A percentile compares a stretch with the other conserved stretches of the same genome.
These are phyloP conservation scores for Tuctoria greenei DNA, from an alignment of 176 grass and related monocot genomes.

Conservation along the genomic window DNA sequence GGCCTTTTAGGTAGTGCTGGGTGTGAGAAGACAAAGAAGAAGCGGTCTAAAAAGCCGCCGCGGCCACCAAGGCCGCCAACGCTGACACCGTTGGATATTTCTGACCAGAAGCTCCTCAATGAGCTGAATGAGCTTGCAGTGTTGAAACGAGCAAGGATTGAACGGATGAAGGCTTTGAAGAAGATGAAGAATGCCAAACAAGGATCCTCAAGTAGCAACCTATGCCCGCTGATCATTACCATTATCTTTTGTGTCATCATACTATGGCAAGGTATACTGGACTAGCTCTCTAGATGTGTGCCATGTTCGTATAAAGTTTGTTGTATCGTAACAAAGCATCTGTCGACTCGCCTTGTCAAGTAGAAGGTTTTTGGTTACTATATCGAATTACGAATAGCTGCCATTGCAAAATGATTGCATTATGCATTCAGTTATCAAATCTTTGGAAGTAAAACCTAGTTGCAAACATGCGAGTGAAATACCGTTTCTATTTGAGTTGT, in stretches of 20 bases:
- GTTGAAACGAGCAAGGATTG: constrained; percentile 80
- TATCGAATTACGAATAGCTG: not conserved
- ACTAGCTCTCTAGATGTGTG: constrained; percentile 19
- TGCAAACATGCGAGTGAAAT: not conserved
- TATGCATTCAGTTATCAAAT: not conserved
- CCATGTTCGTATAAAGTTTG: not conserved
- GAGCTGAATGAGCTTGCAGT: constrained; percentile 82
- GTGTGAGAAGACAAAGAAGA: constrained; percentile 72
- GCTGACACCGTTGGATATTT: constrained; percentile 52
- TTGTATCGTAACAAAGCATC: constrained; percentile 5
- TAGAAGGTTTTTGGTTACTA: not conserved
- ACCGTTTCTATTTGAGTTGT: not conserved
- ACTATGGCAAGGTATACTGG: constrained; percentile 89
- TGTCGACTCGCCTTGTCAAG: not conserved
- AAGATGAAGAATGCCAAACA: constrained; percentile 86
- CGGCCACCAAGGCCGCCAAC: constrained; percentile 72
- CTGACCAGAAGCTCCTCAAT: constrained; percentile 78
- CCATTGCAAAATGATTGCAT: not conserved
- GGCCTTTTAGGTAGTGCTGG: constrained; percentile 45
- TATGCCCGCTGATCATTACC: constrained; percentile 73
- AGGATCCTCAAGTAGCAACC: constrained; percentile 46
- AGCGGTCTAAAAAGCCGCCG: constrained; percentile 69
- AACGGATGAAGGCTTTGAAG: constrained; percentile 91
- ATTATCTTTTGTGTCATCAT: constrained; percentile 91
- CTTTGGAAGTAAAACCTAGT: not conserved